Evolutionary conservation across 106 monocot species (phyloP).

Genomic region (Dactylorhiza incarnata): DNA sequence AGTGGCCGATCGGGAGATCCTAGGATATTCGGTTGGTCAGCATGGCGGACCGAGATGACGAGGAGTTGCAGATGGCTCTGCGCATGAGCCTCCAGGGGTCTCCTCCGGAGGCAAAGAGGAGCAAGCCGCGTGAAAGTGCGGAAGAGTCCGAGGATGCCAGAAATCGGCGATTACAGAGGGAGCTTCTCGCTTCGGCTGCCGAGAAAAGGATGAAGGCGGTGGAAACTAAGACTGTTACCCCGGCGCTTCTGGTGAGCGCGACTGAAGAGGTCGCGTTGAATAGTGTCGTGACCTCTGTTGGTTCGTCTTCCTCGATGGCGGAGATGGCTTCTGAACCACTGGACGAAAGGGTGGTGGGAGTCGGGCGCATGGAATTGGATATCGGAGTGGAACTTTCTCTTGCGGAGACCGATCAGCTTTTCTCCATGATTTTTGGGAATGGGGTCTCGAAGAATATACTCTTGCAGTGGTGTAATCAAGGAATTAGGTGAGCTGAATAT

Average conservation of each 20-base stretch:
- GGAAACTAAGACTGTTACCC: slow-evolving; percentile 7
- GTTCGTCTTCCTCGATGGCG: not conserved
- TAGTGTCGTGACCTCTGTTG: not conserved
- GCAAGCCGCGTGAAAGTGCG: slow-evolving; percentile 45
- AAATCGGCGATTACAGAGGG: slow-evolving; percentile 63
- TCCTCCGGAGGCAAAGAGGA: slow-evolving; percentile 87
- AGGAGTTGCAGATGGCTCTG: slow-evolving; percentile 95
- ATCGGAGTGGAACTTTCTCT: slow-evolving; percentile 37
- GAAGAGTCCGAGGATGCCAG: slow-evolving; percentile 67
- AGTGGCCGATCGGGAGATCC: not conserved
- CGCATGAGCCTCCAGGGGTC: slow-evolving; percentile 86
- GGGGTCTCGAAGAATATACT: slow-evolving; percentile 64
- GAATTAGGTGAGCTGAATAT: slow-evolving; percentile 55
- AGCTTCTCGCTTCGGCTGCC: slow-evolving; percentile 90
- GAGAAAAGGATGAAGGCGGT: slow-evolving; percentile 72
- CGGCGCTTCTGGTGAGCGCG: not conserved
- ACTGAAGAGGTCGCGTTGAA: slow-evolving; percentile 12
- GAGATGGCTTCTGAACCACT: slow-evolving; percentile 2
- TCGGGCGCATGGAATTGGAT: slow-evolving; percentile 6
- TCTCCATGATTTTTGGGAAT: slow-evolving; percentile 70
- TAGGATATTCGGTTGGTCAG: not conserved
- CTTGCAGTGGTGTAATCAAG: slow-evolving; percentile 91
- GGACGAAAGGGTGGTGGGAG: slow-evolving; percentile 10
- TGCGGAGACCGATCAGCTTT: slow-evolving; percentile 45
- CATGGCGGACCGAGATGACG: slow-evolving; percentile 77